phyloP scores from a whole-genome alignment of 805 yeast species.

The Hanseniaspora lachancei region DNA sequence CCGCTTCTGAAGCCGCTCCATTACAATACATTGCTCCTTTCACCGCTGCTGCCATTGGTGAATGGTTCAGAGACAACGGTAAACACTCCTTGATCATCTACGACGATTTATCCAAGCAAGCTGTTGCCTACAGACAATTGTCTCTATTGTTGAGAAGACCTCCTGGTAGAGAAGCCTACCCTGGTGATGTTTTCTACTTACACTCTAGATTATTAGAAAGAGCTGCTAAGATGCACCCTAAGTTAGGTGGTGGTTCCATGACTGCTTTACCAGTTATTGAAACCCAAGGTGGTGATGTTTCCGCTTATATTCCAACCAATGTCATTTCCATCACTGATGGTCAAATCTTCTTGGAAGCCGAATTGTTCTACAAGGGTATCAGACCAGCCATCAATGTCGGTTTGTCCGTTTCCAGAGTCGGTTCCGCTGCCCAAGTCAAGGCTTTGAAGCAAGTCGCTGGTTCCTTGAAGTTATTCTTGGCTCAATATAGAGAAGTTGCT shows the following conservation, averaged over 20 bases:
- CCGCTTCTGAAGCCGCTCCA: constrained; percentile 99
- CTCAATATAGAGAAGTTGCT: constrained; percentile 99
- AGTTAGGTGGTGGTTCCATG: constrained; percentile 83
- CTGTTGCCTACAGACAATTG: constrained; percentile 99
- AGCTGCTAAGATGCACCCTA: constrained; percentile 92
- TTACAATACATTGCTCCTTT: constrained; percentile 99
- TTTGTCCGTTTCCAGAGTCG: constrained; percentile 99
- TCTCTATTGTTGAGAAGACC: constrained; percentile 91
- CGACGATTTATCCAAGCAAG: constrained; percentile 98
- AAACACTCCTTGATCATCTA: constrained; percentile 91
- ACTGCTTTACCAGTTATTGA: constrained; percentile 94
- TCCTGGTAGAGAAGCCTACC: constrained; percentile 94
- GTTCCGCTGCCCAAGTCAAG: constrained; percentile 99
- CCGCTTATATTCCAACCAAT: constrained; percentile 95
- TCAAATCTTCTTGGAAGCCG: constrained; percentile 98
- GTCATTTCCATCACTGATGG: constrained; percentile 96
- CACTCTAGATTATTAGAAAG: constrained; percentile 80
- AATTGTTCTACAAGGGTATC: constrained; percentile 99
- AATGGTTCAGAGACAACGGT: constrained; percentile 99
- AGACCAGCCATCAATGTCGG: constrained; percentile 99
- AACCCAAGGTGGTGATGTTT: constrained; percentile 99
- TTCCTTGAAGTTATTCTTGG: constrained; percentile 98
- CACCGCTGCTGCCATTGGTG: constrained; percentile 99
- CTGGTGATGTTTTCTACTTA: constrained; percentile 68
- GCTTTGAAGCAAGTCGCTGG: constrained; percentile 99